These are phyloP conservation scores for Scutellaria minor DNA, from an alignment of 257 asterid genomes.

Conservation along the genomic window DNA sequence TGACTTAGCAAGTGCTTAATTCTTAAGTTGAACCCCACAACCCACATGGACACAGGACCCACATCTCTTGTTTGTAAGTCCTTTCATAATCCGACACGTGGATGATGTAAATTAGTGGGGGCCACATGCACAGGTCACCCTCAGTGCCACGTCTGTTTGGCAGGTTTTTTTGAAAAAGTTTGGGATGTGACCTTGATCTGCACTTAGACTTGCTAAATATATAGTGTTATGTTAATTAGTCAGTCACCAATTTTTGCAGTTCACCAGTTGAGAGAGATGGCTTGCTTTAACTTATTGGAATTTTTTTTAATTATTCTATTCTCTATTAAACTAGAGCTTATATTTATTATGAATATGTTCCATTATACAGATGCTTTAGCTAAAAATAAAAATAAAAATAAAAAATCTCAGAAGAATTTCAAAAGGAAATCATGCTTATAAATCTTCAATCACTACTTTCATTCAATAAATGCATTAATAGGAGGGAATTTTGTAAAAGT, in stretches of 20 bases:
- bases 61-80: not conserved
- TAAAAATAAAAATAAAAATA: too few species aligned
- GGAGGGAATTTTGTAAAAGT: too few species aligned
- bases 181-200: conserved; percentile 29
- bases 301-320: too few species aligned
- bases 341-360: too few species aligned
- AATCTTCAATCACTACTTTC: too few species aligned
- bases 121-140: conserved; percentile 24
- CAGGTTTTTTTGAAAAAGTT: conserved; percentile 30
- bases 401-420: too few species aligned
- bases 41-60: conserved; percentile 39
- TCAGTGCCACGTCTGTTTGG: conserved; percentile 34
- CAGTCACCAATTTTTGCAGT: not conserved
- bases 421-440: too few species aligned
- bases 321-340: too few species aligned
- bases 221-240: not conserved
- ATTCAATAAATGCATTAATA: too few species aligned
- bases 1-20: conserved; percentile 18
- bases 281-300: not conserved
- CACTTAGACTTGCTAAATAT: not conserved
- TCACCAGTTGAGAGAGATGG: not conserved
- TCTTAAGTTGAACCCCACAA: conserved; percentile 9
- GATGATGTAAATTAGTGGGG: conserved; percentile 13
- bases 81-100: conserved; percentile 29
- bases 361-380: too few species aligned